phyloP scores from a whole-genome alignment of 371 early-diverging fungal species.

The Mortierella sp. region DNA sequence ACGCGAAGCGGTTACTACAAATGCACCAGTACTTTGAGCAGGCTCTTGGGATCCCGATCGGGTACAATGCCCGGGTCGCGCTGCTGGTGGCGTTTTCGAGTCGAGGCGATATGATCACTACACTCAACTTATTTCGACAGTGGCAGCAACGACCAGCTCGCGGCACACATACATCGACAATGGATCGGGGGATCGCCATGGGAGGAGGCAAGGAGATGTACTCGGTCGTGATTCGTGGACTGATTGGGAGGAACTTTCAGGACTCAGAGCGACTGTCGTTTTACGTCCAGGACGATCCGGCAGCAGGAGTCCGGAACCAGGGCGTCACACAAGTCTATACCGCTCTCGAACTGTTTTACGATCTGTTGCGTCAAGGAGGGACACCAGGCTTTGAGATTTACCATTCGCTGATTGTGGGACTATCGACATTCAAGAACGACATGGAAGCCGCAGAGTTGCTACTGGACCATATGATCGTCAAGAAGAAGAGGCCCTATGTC shows the following conservation, averaged over 20 bases:
- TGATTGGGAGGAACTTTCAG: conserved; percentile 34
- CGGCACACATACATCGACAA: not conserved
- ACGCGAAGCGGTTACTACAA: conserved; percentile 39
- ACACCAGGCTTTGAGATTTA: conserved; percentile 50
- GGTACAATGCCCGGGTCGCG: conserved; percentile 34
- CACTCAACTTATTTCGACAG: conserved; percentile 20
- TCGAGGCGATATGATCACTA: conserved; percentile 39
- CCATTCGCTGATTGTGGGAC: conserved; percentile 41
- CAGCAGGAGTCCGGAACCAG: conserved; percentile 26
- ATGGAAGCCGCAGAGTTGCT: conserved; percentile 54
- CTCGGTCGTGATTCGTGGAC: conserved; percentile 47
- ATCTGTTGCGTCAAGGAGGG: conserved; percentile 36
- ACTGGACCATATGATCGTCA: conserved; percentile 50
- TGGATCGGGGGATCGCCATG: not conserved
- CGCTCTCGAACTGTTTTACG: conserved; percentile 51
- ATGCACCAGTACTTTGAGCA: conserved; percentile 52
- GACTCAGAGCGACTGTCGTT: conserved; percentile 1
- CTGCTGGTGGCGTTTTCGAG: conserved; percentile 38
- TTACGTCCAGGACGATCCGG: conserved; percentile 9
- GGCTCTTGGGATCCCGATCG: conserved; percentile 25
- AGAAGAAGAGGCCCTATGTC: conserved; percentile 44
- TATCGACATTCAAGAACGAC: conserved; percentile 50
- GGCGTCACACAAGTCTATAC: conserved; percentile 43
- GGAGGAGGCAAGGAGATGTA: conserved; percentile 53
- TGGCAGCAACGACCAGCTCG: conserved; percentile 14